Base-by-base conservation (phyloP, 2,329 filamentous ascomycete species). In the Peltaster fructicola region DNA sequence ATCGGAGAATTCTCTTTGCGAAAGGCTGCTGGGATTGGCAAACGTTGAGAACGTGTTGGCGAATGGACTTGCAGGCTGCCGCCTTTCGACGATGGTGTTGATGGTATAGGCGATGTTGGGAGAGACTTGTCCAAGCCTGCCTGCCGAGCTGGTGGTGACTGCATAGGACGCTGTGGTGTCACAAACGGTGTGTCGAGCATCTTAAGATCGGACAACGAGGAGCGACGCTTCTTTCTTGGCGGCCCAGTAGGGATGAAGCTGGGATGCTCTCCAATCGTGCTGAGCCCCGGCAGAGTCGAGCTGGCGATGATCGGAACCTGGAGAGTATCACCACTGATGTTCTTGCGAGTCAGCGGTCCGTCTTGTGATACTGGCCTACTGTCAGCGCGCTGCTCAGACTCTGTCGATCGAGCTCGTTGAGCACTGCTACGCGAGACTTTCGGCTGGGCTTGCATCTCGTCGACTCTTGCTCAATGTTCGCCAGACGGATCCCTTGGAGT, bases 141-240 rank as follows among this genome's bases (percentile, higher is more conserved):
- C 6, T 11, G 13, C 15, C 37, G 40, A 8, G 32, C 29, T 4
- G 39, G 25, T 11, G 28, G 24, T 15, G 42, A 35, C n/a, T 36
- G 37, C n/a, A 25, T 27, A 3, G 37, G 28, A 15, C 39, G 24
- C 24, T 28, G 11, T 10, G 17, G 20, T 15, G 25, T 14, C 15
- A 35, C 33, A n/a, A 39, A 34, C 12, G 40, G 28, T 4, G 26
- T 64, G 52, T 85, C 72, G 10, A 79, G 56, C 28, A 58, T 63
- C 37, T 71, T 76, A 23, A 95, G 61, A 48, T 95, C 85, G 4
- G 84, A 92, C 20, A 95, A 56, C 14, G 84, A 93, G 53, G 84
- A 93, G 45, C 85, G 73, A 27, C 85, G 67, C 57, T 91, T 93
- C 55, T 73, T 84, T 45, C 66, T 72, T 21, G 58, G 53, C n/a